These are phyloP conservation scores for Chrysanthemum lavandulifolium DNA, from an alignment of 129 eudicot genomes.

Conservation along the genomic window DNA sequence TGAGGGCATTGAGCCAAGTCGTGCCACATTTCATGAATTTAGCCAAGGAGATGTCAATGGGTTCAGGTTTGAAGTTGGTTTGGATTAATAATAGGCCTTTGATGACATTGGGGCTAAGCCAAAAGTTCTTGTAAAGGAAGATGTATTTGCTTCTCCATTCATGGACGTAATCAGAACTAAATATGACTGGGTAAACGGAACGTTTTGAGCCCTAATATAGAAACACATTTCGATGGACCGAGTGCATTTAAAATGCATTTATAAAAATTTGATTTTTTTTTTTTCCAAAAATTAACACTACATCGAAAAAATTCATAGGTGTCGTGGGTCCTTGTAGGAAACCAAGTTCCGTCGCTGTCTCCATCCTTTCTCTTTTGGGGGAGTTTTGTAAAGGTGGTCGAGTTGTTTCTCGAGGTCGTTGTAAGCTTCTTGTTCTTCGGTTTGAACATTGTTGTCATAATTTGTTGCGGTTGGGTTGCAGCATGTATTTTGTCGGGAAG, in stretches of 20 bases:
- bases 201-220: too few relatives aligned
- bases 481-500: constrained; percentile 5
- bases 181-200: too few relatives aligned
- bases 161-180: too few relatives aligned
- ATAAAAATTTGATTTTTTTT: too few relatives aligned
- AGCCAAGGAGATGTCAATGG: constrained; percentile 43
- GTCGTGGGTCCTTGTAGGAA: too few relatives aligned
- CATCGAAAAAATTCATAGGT: too few relatives aligned
- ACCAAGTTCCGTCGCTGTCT: not conserved
- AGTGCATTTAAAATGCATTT: too few relatives aligned
- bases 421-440: not conserved
- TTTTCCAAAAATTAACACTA: too few relatives aligned
- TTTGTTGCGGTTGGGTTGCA: constrained; percentile 4
- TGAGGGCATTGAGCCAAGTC: constrained; percentile 57
- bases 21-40: constrained; percentile 53
- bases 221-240: too few relatives aligned
- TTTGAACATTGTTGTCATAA: not conserved
- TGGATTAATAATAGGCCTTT: constrained; percentile 26
- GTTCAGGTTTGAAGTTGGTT: constrained; percentile 34
- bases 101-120: constrained; percentile 28
- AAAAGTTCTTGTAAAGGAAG: constrained; percentile 32
- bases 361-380: constrained; percentile 45
- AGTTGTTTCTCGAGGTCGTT: not conserved
- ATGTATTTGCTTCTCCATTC: too few relatives aligned
- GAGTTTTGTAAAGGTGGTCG: constrained; percentile 4